A percentile compares a stretch with the other conserved stretches of the same genome.
Evolutionary conservation across 768 basidiomycete species (phyloP).

Genomic region (Termitomyces sp.): DNA sequence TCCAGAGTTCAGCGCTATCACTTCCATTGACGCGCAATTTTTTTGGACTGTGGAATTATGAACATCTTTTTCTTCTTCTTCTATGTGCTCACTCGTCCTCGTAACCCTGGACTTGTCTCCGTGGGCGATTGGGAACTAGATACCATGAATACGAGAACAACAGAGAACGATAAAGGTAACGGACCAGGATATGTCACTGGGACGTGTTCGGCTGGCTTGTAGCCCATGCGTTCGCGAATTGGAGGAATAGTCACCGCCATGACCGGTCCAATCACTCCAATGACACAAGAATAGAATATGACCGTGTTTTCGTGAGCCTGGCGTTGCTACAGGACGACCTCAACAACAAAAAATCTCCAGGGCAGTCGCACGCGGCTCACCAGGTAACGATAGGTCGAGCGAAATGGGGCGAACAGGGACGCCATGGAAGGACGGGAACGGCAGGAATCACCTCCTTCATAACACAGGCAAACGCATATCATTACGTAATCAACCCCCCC

Average conservation of each 20-base stretch:
- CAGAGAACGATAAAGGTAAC: conserved; percentile 19
- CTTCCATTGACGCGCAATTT: neutral
- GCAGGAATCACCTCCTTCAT: conserved; percentile 4
- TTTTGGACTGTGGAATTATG: neutral
- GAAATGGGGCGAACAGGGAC: conserved; percentile 42
- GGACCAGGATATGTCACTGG: conserved; percentile 78
- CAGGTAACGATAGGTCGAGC: conserved; percentile 46
- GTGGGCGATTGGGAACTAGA: conserved; percentile 65
- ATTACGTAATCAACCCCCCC: conserved; percentile 17
- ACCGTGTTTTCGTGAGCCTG: conserved; percentile 88
- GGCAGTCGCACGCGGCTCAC: conserved; percentile 19
- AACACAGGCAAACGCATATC: conserved; percentile 8
- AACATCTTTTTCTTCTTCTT: neutral
- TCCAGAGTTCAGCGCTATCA: neutral
- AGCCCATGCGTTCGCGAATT: conserved; percentile 70
- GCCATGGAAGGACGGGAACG: conserved; percentile 23
- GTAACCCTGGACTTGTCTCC: conserved; percentile 67
- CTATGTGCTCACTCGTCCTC: conserved; percentile 45
- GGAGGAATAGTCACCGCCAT: conserved; percentile 75
- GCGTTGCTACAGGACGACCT: conserved; percentile 57
- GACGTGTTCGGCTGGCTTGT: conserved; percentile 57
- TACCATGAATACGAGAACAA: neutral
- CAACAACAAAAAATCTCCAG: conserved; percentile 1
- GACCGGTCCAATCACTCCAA: conserved; percentile 73
- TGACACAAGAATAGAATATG: conserved; percentile 78